Evolutionary conservation across 805 yeast species (phyloP).

Genomic region (Saccharomycopsis microspora): DNA sequence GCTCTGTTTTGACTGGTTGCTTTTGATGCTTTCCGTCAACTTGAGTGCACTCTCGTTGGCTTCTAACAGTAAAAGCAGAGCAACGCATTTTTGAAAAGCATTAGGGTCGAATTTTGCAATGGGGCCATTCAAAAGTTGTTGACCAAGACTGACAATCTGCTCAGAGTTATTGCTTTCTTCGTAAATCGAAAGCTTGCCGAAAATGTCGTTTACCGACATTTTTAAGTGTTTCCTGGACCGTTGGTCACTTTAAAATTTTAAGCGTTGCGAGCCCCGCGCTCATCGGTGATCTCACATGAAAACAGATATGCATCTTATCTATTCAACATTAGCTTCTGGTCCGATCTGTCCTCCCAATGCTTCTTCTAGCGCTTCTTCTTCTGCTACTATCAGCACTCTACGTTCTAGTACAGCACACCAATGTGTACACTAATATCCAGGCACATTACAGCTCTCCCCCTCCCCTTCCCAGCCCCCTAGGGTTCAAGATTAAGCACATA

Average conservation of each 20-base stretch:
- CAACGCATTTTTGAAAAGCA: constrained; percentile 6
- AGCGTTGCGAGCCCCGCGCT: no score
- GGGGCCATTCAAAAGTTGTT: not conserved
- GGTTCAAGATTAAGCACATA: constrained; percentile 39
- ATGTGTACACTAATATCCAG: not conserved
- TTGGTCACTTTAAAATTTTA: not conserved
- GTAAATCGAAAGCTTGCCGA: constrained; percentile 8
- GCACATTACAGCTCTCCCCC: not conserved
- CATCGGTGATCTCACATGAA: no score
- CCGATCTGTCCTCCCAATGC: no score
- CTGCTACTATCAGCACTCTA: not conserved
- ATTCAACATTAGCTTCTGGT: no score
- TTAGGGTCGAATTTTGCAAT: constrained; percentile 5
- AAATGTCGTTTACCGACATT: constrained; percentile 12
- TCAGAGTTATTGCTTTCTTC: constrained; percentile 6
- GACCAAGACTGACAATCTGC: constrained; percentile 4
- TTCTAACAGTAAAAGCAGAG: constrained; percentile 10
- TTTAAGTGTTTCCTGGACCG: not conserved
- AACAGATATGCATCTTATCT: no score
- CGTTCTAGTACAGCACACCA: no score
- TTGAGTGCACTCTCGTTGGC: constrained; percentile 7
- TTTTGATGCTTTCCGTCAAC: not conserved
- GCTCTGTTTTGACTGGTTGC: not conserved
- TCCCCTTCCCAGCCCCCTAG: not conserved
- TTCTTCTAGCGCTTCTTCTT: not conserved